Conservation (phyloP, 257 asterid genomes). For the Capsicum chinense region DNA sequence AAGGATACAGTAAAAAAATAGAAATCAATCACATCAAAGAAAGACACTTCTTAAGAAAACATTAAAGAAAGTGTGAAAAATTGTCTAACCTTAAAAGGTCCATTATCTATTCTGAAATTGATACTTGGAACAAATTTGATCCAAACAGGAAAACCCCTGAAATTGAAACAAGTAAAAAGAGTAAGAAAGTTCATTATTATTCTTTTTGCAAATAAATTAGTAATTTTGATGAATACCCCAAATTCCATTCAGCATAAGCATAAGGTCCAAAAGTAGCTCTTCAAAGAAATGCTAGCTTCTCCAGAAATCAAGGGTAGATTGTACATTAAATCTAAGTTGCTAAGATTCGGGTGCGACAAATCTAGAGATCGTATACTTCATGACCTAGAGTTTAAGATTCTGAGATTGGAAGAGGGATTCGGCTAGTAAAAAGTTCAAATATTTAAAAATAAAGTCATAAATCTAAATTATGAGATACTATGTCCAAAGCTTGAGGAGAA, state of each 20-base stretch:
- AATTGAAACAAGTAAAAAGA: constrained; percentile 13
- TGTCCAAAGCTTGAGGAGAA: too few relatives aligned
- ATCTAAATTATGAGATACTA: too few relatives aligned
- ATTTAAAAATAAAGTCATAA: too few relatives aligned
- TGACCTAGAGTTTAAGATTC: too few relatives aligned
- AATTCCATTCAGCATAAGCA: constrained; percentile 99
- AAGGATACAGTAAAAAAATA: constrained; percentile 20
- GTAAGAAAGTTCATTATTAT: constrained; percentile 2
- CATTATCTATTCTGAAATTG: constrained; percentile 80
- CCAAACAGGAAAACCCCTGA: constrained; percentile 80
- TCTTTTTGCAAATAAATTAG: constrained; percentile 2
- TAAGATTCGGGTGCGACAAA: too few relatives aligned
- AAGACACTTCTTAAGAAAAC: background rate
- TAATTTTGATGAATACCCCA: constrained; percentile 65
- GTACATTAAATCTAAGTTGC: too few relatives aligned
- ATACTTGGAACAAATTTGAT: constrained; percentile 78
- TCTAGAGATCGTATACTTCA: too few relatives aligned
- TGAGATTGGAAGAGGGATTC: too few relatives aligned
- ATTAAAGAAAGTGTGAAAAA: background rate
- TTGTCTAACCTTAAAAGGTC: constrained; percentile 59
- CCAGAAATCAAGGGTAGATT: too few relatives aligned
- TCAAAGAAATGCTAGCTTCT: too few relatives aligned
- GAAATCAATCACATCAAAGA: constrained; percentile 28
- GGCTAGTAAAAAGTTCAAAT: too few relatives aligned
- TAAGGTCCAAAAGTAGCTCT: constrained; percentile 65